These are phyloP conservation scores for Apiotrichum laibachii DNA, from an alignment of 1,284 basidiomycete genomes.

Conservation along the genomic window DNA sequence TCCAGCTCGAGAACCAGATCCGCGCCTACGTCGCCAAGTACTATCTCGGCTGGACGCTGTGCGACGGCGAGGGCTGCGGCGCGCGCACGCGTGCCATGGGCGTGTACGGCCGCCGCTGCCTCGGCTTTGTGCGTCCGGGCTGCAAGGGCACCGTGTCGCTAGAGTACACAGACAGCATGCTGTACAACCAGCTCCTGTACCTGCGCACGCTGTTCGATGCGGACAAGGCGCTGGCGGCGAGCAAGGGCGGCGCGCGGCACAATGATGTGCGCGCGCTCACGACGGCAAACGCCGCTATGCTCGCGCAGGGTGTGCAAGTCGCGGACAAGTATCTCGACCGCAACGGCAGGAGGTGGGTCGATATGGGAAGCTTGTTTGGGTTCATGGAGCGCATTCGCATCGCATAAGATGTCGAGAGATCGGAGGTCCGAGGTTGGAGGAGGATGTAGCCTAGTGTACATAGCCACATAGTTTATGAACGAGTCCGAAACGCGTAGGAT, in stretches of 20 bases:
- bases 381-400: slow-evolving; percentile 59
- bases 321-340: slow-evolving; percentile 75
- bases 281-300: slow-evolving; percentile 53
- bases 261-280: slow-evolving; percentile 61
- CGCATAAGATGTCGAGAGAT: neutral
- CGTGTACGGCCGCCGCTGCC: slow-evolving; percentile 80
- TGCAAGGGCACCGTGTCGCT: slow-evolving; percentile 70
- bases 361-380: slow-evolving; percentile 70
- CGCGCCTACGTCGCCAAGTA: slow-evolving; percentile 73
- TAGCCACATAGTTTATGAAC: neutral
- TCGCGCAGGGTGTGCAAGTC: slow-evolving; percentile 59
- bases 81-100: slow-evolving; percentile 80
- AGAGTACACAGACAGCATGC: slow-evolving; percentile 78
- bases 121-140: slow-evolving; percentile 56
- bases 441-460: neutral
- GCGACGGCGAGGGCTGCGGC: slow-evolving; percentile 75
- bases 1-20: slow-evolving; percentile 84
- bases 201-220: slow-evolving; percentile 73
- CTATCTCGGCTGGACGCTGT: slow-evolving; percentile 85
- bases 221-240: slow-evolving; percentile 61
- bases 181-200: slow-evolving; percentile 85
- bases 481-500: neutral
- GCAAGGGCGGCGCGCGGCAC: slow-evolving; percentile 57
- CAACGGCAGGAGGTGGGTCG: slow-evolving; percentile 82
- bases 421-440: neutral